Evolutionary conservation across 23 red algal species (phyloP), one percentile per base, ranked within the genome.

Genomic region (Gracilaria domingensis): DNA sequence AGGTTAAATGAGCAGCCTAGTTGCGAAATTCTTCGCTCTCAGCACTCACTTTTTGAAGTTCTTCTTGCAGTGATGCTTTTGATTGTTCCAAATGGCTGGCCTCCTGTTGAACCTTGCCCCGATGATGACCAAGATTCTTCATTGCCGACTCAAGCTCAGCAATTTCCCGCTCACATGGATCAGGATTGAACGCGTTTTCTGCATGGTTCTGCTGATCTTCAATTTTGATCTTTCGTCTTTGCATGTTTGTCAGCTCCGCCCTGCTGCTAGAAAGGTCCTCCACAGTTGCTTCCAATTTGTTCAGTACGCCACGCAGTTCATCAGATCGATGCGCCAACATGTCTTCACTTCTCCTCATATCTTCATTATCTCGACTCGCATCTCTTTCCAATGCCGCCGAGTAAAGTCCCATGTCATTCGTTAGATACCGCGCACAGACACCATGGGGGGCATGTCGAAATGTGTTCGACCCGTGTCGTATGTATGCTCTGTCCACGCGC

Each of bases 171-270:
- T 87, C 90, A 57, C 56, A 93, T 8, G 83, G 83, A n/a, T 55
- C 47, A n/a, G 80, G 92, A 82, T 84, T 73, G 37, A 95, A 95
- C 7, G 74, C 90, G 34, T 79, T 70, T 34, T 81, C 71, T 74
- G 90, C 83, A 37, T 81, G 36, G 37, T 93, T 79, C 23, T 66
- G 44, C 44, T 86, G 60, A 13, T 84, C 83, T 57, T 86, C 90
- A 81, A 86, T 60, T 2, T 17, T 32, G 25, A 59, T 62, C 65
- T 85, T 95, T 79, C 40, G 45, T 66, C 36, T 49, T 20, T 85
- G 62, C 38, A 88, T 17, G 17, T 81, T 48, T 17, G 50, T 40
- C 29, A 81, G 21, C 51, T 88, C 29, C 53, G 17, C 26, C 16
- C 79, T 57, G 16, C 33, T 56, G 65, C 32, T 35, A 11, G 64